A percentile compares a stretch with the other conserved stretches of the same genome.
Conservation (phyloP, 2,329 filamentous ascomycete species). For the Aspergillus felis region DNA sequence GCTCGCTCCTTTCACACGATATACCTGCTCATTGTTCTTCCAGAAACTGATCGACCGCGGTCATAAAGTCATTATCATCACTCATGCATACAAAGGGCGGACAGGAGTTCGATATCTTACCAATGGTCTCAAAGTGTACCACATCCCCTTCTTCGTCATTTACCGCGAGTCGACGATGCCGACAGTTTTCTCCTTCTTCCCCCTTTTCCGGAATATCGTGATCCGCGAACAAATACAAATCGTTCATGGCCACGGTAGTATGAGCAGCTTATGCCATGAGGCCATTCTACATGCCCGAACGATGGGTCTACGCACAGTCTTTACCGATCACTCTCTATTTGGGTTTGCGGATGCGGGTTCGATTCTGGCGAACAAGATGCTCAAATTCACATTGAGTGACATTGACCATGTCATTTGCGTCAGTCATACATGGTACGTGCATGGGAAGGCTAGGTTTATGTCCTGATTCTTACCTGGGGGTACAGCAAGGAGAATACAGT, state of each 20-base stretch:
- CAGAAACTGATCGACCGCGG: slow-evolving; percentile 93
- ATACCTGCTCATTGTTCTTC: slow-evolving; percentile 5
- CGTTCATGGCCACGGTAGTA: slow-evolving; percentile 91
- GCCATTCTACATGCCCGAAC: slow-evolving; percentile 91
- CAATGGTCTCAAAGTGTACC: slow-evolving; percentile 97
- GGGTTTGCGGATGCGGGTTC: slow-evolving; percentile 95
- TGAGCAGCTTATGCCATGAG: slow-evolving; percentile 91
- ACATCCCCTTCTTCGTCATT: slow-evolving; percentile 92
- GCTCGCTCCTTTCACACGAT: neutral
- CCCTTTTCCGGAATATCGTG: slow-evolving; percentile 93
- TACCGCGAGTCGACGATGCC: slow-evolving; percentile 92
- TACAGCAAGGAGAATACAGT: slow-evolving; percentile 95
- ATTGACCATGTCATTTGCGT: slow-evolving; percentile 98
- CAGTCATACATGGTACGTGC: slow-evolving; percentile 83
- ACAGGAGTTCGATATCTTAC: slow-evolving; percentile 93
- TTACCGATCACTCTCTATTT: slow-evolving; percentile 96
- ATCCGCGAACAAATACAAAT: slow-evolving; percentile 94
- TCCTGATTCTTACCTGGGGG: slow-evolving; percentile 8
- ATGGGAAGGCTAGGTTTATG: neutral
- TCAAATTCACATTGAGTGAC: slow-evolving; percentile 94
- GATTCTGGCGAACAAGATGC: slow-evolving; percentile 92
- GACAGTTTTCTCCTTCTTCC: slow-evolving; percentile 97
- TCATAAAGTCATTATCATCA: slow-evolving; percentile 97
- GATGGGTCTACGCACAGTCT: slow-evolving; percentile 93
- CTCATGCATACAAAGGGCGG: slow-evolving; percentile 86